These are phyloP conservation scores for Backusella mclennaniae DNA, from an alignment of 192 early-diverging fungal genomes.

Conservation along the genomic window DNA sequence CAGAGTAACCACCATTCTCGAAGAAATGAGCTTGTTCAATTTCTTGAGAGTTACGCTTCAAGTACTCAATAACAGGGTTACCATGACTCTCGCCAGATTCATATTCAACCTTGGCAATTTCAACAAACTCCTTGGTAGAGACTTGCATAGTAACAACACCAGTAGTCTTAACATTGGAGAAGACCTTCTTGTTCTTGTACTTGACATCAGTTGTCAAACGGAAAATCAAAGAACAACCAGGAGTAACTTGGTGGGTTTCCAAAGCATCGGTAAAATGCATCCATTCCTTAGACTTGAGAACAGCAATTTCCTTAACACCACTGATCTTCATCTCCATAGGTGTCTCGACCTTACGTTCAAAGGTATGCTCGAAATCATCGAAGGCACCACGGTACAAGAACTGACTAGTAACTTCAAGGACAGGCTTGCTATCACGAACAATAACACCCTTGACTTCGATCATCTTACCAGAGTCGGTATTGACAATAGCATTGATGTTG, in stretches of 20 bases:
- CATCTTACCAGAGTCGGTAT: slow-evolving; percentile 89
- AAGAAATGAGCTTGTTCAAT: slow-evolving; percentile 91
- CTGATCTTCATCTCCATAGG: slow-evolving; percentile 70
- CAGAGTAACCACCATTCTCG: slow-evolving; percentile 87
- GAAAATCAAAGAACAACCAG: slow-evolving; percentile 73
- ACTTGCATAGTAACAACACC: slow-evolving; percentile 75
- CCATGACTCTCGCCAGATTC: slow-evolving; percentile 73
- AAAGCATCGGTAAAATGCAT: slow-evolving; percentile 67
- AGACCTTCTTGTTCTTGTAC: slow-evolving; percentile 58
- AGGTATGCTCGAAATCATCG: slow-evolving; percentile 85
- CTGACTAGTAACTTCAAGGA: slow-evolving; percentile 84
- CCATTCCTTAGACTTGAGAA: slow-evolving; percentile 90
- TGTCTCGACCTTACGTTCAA: slow-evolving; percentile 80
- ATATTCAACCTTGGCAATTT: slow-evolving; percentile 81
- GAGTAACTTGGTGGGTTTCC: slow-evolving; percentile 57
- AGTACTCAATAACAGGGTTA: slow-evolving; percentile 88
- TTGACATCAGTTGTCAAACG: slow-evolving; percentile 66
- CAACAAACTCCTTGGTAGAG: slow-evolving; percentile 79
- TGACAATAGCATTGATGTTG: slow-evolving; percentile 81
- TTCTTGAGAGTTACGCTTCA: slow-evolving; percentile 79
- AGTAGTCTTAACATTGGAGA: slow-evolving; percentile 71
- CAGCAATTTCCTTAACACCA: slow-evolving; percentile 83
- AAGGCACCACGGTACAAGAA: slow-evolving; percentile 95
- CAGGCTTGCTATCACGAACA: slow-evolving; percentile 66
- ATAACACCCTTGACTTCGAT: slow-evolving; percentile 86